These are phyloP conservation scores for Paramyrothecium roridum DNA, from an alignment of 2,329 filamentous ascomycete genomes.

Conservation along the genomic window DNA sequence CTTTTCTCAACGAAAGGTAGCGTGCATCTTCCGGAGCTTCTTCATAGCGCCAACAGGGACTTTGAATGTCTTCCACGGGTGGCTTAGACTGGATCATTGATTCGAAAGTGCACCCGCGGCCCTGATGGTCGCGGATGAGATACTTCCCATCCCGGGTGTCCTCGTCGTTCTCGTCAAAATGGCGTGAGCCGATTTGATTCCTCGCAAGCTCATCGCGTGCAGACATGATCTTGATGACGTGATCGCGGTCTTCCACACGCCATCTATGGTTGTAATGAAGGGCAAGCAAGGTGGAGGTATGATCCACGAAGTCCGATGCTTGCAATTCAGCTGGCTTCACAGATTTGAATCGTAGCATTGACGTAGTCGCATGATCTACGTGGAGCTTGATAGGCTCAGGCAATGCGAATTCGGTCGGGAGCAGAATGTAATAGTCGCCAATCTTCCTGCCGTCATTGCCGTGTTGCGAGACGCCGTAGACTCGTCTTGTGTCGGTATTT, in stretches of 20 bases:
- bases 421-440: slow-evolving; percentile 36
- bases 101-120: slow-evolving; percentile 37
- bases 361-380: slow-evolving; percentile 31
- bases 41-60: slow-evolving; percentile 30
- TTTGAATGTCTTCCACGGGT: slow-evolving; percentile 31
- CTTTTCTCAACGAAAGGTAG: slow-evolving; percentile 45
- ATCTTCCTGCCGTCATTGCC: slow-evolving; percentile 25
- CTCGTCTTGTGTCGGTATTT: slow-evolving; percentile 10
- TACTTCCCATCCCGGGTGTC: slow-evolving; percentile 12
- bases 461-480: slow-evolving; percentile 27
- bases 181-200: slow-evolving; percentile 24
- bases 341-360: slow-evolving; percentile 23
- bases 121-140: slow-evolving; percentile 37
- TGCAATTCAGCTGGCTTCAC: slow-evolving; percentile 10
- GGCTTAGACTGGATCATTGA: slow-evolving; percentile 43
- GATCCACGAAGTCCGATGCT: slow-evolving; percentile 26
- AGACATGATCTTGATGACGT: slow-evolving; percentile 40
- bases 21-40: slow-evolving; percentile 39
- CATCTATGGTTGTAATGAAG: slow-evolving; percentile 48
- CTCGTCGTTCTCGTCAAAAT: slow-evolving; percentile 22
- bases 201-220: slow-evolving; percentile 17
- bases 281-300: slow-evolving; percentile 42
- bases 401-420: slow-evolving; percentile 39
- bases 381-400: slow-evolving; percentile 35
- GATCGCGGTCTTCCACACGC: slow-evolving; percentile 31